Conservation (phyloP, 2,329 filamentous ascomycete species). For the Penicillium nordicum region DNA sequence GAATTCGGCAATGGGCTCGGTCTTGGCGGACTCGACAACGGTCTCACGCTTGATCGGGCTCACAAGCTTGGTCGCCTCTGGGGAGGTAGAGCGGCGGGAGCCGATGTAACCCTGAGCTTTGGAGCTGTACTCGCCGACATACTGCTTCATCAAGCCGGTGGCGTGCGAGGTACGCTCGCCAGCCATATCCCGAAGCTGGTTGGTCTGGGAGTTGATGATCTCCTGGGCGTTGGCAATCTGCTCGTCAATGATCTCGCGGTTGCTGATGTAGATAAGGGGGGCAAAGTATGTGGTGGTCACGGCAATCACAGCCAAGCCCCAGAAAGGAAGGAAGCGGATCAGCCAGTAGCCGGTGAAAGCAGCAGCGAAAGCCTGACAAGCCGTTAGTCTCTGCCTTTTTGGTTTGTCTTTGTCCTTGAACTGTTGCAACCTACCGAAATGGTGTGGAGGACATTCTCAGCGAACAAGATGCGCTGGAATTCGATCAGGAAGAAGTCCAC, state of each 20-base stretch:
- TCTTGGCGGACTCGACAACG: conserved; percentile 8
- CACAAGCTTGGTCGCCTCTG: conserved; percentile 31
- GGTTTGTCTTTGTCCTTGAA: background rate
- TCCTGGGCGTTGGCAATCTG: conserved; percentile 55
- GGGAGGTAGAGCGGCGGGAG: conserved; percentile 33
- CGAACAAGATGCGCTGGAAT: conserved; percentile 63
- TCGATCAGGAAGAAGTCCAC: conserved; percentile 68
- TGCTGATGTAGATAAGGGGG: conserved; percentile 62
- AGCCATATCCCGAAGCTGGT: conserved; percentile 58
- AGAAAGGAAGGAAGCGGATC: conserved; percentile 63
- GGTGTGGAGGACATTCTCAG: conserved; percentile 62
- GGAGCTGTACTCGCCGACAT: conserved; percentile 58
- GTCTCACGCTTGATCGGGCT: conserved; percentile 10
- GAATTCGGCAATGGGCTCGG: conserved; percentile 12
- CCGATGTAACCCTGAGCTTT: conserved; percentile 58
- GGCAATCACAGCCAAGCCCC: conserved; percentile 59
- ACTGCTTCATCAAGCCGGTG: conserved; percentile 55
- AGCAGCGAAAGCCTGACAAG: conserved; percentile 54
- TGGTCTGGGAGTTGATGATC: conserved; percentile 56
- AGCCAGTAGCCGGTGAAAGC: conserved; percentile 61
- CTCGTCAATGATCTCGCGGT: conserved; percentile 61
- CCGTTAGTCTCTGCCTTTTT: conserved; percentile 2
- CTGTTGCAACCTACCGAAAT: conserved; percentile 50
- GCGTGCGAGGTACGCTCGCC: conserved; percentile 59
- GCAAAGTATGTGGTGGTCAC: conserved; percentile 57